Evolutionary conservation across 1,284 basidiomycete species (phyloP).

Genomic region (Ceratobasidium sp.): DNA sequence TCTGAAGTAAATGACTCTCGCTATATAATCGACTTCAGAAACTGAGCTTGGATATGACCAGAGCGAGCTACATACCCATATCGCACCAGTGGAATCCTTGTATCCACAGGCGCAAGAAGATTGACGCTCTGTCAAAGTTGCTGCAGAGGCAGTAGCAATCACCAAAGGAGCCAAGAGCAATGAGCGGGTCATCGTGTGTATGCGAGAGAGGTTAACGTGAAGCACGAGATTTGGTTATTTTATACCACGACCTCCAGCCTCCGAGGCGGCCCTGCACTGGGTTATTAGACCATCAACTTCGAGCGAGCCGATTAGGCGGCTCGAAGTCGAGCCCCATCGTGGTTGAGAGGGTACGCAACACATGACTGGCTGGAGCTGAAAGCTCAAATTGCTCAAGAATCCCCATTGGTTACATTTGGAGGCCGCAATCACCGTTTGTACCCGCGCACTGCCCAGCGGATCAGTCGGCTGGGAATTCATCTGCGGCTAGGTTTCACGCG

Average conservation of each 20-base stretch:
- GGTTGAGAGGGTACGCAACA: too few species aligned
- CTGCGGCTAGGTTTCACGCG: neutral
- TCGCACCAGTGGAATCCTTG: constrained; percentile 46
- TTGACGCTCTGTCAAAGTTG: constrained; percentile 36
- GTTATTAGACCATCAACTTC: constrained; percentile 10
- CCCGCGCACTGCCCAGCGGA: neutral
- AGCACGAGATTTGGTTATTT: too few species aligned
- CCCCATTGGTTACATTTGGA: neutral
- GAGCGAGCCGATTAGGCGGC: neutral
- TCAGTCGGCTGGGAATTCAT: neutral
- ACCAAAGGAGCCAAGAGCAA: constrained; percentile 19
- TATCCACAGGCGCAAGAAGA: constrained; percentile 50
- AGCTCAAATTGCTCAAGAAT: neutral
- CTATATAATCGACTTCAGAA: constrained; percentile 8
- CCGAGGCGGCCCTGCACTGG: neutral
- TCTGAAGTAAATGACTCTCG: constrained; percentile 47
- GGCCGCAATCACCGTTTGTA: neutral
- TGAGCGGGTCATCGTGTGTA: constrained; percentile 28
- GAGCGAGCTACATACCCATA: constrained; percentile 48
- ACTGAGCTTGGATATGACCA: neutral
- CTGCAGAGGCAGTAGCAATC: constrained; percentile 2
- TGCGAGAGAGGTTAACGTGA: constrained; percentile 28
- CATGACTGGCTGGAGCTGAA: too few species aligned
- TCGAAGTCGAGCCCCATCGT: too few species aligned
- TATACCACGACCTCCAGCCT: neutral